A percentile compares a stretch with the other conserved stretches of the same genome.
Conservation (phyloP, 164 flowering plant species). For the Berberis vulgaris region DNA sequence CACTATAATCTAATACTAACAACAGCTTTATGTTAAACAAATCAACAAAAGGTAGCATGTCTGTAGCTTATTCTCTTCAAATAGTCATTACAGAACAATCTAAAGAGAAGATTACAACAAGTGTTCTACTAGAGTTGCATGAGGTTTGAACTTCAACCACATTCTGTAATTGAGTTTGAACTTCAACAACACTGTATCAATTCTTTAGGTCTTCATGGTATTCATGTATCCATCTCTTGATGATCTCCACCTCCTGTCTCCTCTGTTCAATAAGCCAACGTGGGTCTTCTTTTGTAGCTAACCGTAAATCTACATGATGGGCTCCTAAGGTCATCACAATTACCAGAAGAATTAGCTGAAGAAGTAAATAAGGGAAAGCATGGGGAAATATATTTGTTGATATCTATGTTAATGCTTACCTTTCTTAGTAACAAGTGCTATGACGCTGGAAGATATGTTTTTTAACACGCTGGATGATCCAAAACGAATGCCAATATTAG, state of each 20-base stretch:
- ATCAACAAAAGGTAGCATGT: too few species aligned
- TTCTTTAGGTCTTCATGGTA: not conserved
- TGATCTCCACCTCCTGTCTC: conserved; percentile 43
- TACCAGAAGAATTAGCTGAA: not conserved
- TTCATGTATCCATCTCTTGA: conserved; percentile 41
- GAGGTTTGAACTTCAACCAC: too few species aligned
- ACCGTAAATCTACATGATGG: conserved; percentile 45
- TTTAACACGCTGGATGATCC: conserved; percentile 34
- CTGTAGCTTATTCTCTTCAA: too few species aligned
- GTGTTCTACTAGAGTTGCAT: too few species aligned
- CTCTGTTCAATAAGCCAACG: conserved; percentile 46
- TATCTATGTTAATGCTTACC: conserved; percentile 15
- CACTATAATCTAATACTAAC: too few species aligned
- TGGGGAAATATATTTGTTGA: not conserved
- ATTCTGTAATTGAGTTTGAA: too few species aligned
- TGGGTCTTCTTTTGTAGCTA: conserved; percentile 40
- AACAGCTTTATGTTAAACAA: too few species aligned
- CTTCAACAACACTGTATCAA: not conserved
- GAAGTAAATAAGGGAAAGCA: not conserved
- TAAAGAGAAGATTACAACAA: too few species aligned
- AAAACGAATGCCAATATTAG: not conserved
- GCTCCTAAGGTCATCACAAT: conserved; percentile 23
- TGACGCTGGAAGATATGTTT: conserved; percentile 39
- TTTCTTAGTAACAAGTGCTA: conserved; percentile 47
- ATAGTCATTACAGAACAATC: too few species aligned